Evolutionary conservation across 306 rosid genomes (phyloP).

Genomic region (Begonia loranthoides): DNA sequence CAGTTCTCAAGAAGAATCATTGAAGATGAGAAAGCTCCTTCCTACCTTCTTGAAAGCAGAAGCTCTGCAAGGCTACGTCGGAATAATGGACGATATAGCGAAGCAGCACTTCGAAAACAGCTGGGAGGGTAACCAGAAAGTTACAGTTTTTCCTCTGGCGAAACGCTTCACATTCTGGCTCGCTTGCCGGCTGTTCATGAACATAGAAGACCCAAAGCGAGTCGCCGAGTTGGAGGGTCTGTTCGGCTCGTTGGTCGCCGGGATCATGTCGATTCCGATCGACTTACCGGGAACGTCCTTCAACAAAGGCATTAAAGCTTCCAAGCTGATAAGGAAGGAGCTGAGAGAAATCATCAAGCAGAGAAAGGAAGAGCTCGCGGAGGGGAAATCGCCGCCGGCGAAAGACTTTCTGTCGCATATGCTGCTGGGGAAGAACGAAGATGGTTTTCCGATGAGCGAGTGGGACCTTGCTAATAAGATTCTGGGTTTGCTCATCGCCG

Average conservation of each 20-base stretch:
- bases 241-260: background rate
- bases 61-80: background rate
- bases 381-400: background rate
- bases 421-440: background rate
- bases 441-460: background rate
- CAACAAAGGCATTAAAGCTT: background rate
- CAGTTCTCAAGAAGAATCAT: background rate
- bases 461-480: background rate
- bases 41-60: background rate
- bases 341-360: background rate
- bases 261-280: background rate
- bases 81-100: background rate
- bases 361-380: background rate
- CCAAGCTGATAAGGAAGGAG: background rate
- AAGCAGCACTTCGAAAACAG: background rate
- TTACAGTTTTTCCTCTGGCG: background rate
- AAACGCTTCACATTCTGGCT: background rate
- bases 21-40: background rate
- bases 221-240: background rate
- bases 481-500: background rate
- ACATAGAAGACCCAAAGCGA: background rate
- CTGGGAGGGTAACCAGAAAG: background rate
- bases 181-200: background rate
- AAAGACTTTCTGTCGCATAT: conserved; percentile 1
- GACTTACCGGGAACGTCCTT: conserved; percentile 1